Base-by-base conservation (phyloP, 768 basidiomycete genomes). In the Leccinum truebloodii region DNA sequence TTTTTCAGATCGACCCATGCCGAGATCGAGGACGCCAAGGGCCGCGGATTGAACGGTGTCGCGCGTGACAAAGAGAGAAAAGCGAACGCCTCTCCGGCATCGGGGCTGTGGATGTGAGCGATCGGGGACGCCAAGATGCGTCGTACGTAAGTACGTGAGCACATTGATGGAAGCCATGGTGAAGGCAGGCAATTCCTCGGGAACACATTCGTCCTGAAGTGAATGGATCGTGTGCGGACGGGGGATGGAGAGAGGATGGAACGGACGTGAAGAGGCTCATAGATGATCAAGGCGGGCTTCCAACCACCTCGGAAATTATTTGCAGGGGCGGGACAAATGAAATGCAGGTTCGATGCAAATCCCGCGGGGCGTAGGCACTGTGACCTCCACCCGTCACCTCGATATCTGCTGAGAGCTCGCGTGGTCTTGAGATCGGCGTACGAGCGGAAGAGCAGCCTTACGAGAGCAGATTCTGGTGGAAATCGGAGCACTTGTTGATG, bases 231-330 rank as follows among this genome's bases (percentile, higher is more conserved):
- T 16, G 51, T 8, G 39, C 22, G 39, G 37, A 28, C 3, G 65
- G n/a, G 48, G 58, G 20, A 34, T 26, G 16, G 14, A 59, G 50
- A 32, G 26, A 35, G 55, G 54, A 22, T 14, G 53, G 28, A 4
- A 79, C 85, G 59, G 53, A 93, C 92, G 59, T 92, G 93, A 63
- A 94, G 90, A 2, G 94, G 94, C 74, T 95, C 94, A 65, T 88
- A 96, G 48, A 95, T 85, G 2, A 84, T 80, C 18, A 41, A 41
- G 50, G 77, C 76, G 5, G 94, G 89, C 8, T 75, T 67, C 91
- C 93, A 94, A 10, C 69, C 13, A 89, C 80, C 71, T 95, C 88
- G 37, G 82, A 79, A 62, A 91, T 77, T 59, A 95, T 88, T 5
- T 77, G 76, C 14, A 77, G 71, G 4, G 92, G 48, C 94, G 83